Evolutionary conservation across 176 grass and related monocot genomes (phyloP).

Genomic region (Stipa capillata): DNA sequence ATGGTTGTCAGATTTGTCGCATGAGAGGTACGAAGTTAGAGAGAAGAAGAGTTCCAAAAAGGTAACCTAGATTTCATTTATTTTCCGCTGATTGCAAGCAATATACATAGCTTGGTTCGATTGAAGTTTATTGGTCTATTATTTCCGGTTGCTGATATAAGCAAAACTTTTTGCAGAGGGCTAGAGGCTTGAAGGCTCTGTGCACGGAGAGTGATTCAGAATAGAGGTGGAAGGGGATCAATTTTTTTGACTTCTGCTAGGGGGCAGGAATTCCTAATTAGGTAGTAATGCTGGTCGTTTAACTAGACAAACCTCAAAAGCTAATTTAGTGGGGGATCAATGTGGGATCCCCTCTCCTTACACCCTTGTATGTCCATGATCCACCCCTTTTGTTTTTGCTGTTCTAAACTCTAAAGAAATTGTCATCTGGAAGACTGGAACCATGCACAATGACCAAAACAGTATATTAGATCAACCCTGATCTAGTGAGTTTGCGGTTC

Average conservation of each 20-base stretch:
- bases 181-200: constrained; percentile 90
- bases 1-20: constrained; percentile 91
- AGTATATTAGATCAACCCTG: neutral
- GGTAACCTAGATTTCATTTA: constrained; percentile 28
- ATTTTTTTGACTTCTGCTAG: constrained; percentile 9
- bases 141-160: neutral
- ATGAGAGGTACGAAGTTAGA: constrained; percentile 93
- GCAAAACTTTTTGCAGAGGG: too few relatives aligned
- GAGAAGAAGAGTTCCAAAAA: constrained; percentile 94
- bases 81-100: neutral
- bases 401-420: neutral
- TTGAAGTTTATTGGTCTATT: neutral
- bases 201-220: constrained; percentile 91
- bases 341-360: neutral
- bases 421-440: neutral
- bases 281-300: neutral
- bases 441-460: neutral
- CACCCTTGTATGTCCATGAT: neutral
- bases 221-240: constrained; percentile 1
- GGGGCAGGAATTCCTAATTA: neutral
- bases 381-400: neutral
- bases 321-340: constrained; percentile 16
- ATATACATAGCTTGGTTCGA: neutral
- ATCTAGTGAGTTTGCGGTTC: neutral
- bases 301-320: constrained; percentile 5